A percentile compares a stretch with the other conserved stretches of the same genome.
phyloP scores from a whole-genome alignment of 768 basidiomycete genomes.

The Crassisporium funariophilum region DNA sequence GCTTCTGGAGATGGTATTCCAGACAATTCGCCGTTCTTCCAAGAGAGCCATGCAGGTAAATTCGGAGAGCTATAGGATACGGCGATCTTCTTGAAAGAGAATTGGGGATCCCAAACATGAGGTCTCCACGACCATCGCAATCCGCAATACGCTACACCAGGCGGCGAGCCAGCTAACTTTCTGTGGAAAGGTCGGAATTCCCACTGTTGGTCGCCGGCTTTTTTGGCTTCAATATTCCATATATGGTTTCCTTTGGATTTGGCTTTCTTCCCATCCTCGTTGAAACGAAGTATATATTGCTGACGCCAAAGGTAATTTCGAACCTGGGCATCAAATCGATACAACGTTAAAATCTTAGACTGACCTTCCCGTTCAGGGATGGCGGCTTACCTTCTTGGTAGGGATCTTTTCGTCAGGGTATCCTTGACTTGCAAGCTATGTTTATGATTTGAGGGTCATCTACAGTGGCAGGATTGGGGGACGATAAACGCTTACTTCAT shows the following conservation, averaged over 20 bases:
- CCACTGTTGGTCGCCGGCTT: constrained; percentile 74
- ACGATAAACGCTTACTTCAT: constrained; percentile 60
- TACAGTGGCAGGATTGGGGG: too few species aligned
- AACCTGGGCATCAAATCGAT: constrained; percentile 48
- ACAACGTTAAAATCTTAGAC: constrained; percentile 5
- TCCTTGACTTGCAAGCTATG: constrained; percentile 78
- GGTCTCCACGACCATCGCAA: constrained; percentile 89
- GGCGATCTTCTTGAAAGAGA: constrained; percentile 75
- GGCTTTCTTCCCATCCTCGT: constrained; percentile 98
- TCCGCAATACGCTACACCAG: constrained; percentile 79
- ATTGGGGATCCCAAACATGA: constrained; percentile 96
- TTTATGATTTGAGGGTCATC: too few species aligned
- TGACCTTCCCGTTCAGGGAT: constrained; percentile 8
- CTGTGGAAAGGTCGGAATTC: constrained; percentile 87
- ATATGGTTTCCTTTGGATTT: constrained; percentile 99
- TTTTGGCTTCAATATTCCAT: constrained; percentile 98
- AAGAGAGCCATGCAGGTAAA: constrained; percentile 85
- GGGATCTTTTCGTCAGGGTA: constrained; percentile 94
- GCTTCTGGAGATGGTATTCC: constrained; percentile 82
- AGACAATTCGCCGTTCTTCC: constrained; percentile 82
- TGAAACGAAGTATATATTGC: constrained; percentile 92
- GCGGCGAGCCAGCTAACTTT: constrained; percentile 82
- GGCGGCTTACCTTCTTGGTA: constrained; percentile 81
- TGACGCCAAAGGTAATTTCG: constrained; percentile 97
- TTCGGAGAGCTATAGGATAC: constrained; percentile 81